Base-by-base conservation (phyloP, 1,284 basidiomycete genomes). In the Leccinum pallidistipes region DNA sequence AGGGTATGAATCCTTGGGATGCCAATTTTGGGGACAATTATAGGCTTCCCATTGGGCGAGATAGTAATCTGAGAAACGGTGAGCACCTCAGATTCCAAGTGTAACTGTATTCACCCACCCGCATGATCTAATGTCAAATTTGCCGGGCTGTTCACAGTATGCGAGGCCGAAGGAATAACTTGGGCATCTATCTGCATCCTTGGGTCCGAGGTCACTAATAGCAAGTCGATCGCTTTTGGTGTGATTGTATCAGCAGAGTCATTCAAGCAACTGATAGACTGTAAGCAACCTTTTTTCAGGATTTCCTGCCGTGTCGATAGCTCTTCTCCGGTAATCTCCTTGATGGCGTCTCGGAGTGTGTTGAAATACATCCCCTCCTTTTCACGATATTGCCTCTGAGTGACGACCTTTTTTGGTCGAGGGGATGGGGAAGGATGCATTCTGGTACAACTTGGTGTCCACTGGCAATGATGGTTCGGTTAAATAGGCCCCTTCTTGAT, bases 311-410 rank as follows among this genome's bases (percentile, higher is more conserved):
- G 71, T 6, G 58, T 73, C 14, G 50, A 50, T 2, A 29, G 60
- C 16, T 65, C 64, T 14, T 67, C 56, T 31, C 62, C 60, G 3
- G 66, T 73, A 21, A 68, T 27, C 9, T 61, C 36, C 21, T 58
- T 62, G 55, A 74, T 64, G 40, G 57, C 31, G 3, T 32, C 38
- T 34, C 56, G 57, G 16, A 68, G 66, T 0, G 16, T 40, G 1
- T n/a, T 43, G 29, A 74, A 64, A 58, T 52, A 57, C 2, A 62
- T 61, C 4, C 51, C 45, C 51, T 74, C 71, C 49, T 58, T 70
- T 34, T 65, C 56, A 27, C 70, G 69, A 55, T 71, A 71, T 21
- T 57, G 43, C 49, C 54, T 66, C 40, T 74, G 72, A 18, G 21
- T 36, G 1, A 29, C 31, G 24, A 50, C 57, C 40, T 71, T 71